Evolutionary conservation across 1,284 basidiomycete species (phyloP), one percentile per base, ranked within the genome.

Genomic region (Puccinia horiana): DNA sequence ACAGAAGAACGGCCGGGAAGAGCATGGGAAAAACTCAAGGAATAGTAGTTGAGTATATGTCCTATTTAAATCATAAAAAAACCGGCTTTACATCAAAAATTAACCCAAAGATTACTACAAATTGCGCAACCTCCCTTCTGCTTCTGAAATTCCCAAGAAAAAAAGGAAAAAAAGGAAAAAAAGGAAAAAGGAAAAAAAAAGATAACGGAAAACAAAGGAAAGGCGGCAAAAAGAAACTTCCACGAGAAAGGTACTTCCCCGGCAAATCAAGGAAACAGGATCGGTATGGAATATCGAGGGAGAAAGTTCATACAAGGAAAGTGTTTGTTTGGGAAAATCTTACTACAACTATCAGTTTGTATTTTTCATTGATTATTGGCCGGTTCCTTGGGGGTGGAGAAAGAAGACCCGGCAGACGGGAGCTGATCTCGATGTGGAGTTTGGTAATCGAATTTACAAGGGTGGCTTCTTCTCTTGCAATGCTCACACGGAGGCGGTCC

Each of bases 381-480:
- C 37, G 4, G 42, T 42, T 69, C 65, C 65, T 37, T 69, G 9
- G 65, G 29, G 23, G 35, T 16, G 37, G 42, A 42, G 29, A n/a
- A 73, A 8, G 70, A 73, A 52, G 47, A 73, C 20, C 29, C 42
- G 29, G n/a, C 29, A 18, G 29, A 52, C 14, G 70, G 70, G 4
- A 52, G 70, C 29, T 73, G 70, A 73, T 73, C 70, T 26, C 47
- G 73, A 35, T 73, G 44, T 35, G 23, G 47, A 52, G 73, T 16
- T 61, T 75, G 73, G 54, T 75, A 77, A n/a, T 80, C 78, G 29
- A 80, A 74, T 40, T 63, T 61, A 67, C 79, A 81, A 61, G 54
- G 40, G 44, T 74, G 42, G 49, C 79, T 72, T 75, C 79, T 74
- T 75, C 79, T 74, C 58, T 47, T 61, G 35, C 79, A 81, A 81